These are phyloP conservation scores for Cucurbita moschata DNA, from an alignment of 306 rosid species.

Conservation along the genomic window DNA sequence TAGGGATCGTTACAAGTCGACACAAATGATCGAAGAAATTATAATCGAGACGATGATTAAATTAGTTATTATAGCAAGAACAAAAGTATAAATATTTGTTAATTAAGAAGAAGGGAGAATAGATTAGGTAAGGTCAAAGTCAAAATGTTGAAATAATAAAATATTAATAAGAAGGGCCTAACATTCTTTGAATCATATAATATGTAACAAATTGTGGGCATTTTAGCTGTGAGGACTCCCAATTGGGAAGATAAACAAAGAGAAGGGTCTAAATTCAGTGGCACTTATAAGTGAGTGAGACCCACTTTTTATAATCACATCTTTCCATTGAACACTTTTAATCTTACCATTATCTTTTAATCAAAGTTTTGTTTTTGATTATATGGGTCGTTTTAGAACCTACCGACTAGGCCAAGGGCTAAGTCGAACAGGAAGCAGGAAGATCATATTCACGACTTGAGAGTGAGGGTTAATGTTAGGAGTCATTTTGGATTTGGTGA, in stretches of 20 bases:
- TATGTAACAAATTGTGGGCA: background rate
- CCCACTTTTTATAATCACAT: slow-evolving; percentile 1
- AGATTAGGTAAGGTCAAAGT: background rate
- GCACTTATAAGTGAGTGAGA: background rate
- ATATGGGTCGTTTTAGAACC: background rate
- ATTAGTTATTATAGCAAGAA: background rate
- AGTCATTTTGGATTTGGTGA: no score
- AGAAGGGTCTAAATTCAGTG: background rate
- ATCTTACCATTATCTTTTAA: background rate
- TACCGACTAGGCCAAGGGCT: no score
- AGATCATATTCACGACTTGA: no score
- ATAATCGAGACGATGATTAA: no score
- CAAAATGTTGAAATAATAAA: background rate
- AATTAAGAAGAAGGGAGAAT: background rate
- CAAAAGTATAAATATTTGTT: background rate
- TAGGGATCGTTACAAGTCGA: no score
- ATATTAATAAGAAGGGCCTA: background rate
- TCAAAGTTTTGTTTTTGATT: background rate
- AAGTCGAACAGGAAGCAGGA: no score
- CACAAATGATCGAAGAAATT: no score
- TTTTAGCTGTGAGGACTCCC: background rate
- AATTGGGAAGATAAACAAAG: background rate
- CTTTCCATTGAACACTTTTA: background rate
- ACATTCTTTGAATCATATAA: background rate
- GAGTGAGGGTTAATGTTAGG: no score